phyloP scores from a whole-genome alignment of 2,329 filamentous ascomycete species.

The Colletotrichum spinosum region DNA sequence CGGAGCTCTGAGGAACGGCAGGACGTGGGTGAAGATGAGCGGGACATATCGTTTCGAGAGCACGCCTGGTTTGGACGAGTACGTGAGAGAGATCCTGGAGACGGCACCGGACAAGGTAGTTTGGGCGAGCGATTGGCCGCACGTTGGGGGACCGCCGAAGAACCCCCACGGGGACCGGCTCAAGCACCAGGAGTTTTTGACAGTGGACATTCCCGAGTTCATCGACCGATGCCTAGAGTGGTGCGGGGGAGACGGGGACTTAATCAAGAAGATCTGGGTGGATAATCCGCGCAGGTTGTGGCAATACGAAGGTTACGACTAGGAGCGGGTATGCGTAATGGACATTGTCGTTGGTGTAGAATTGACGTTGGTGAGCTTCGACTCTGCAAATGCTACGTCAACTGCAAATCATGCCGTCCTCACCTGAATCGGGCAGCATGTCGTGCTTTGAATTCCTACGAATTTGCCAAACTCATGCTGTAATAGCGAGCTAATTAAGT shows the following conservation, averaged over 20 bases:
- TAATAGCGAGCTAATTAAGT: no score
- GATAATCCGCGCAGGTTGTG: conserved; percentile 12
- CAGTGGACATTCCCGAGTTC: conserved; percentile 7
- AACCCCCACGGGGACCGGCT: conserved; percentile 6
- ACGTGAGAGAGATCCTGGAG: conserved; percentile 10
- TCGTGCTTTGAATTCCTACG: no score
- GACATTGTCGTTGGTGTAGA: no score
- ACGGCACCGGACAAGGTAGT: conserved; percentile 26
- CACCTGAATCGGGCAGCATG: no score
- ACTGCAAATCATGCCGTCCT: no score
- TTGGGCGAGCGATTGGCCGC: conserved; percentile 32
- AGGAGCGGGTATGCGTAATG: no score
- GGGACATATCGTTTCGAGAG: conserved; percentile 12
- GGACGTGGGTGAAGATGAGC: conserved; percentile 12
- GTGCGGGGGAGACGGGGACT: conserved; percentile 5
- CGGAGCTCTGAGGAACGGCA: neutral
- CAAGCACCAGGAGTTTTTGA: conserved; percentile 16
- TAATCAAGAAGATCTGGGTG: conserved; percentile 8
- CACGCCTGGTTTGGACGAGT: conserved; percentile 9
- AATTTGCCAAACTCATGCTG: no score
- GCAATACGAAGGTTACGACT: conserved; percentile 8
- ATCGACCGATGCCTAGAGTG: conserved; percentile 14
- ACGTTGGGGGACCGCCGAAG: conserved; percentile 14
- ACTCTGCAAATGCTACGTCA: no score
- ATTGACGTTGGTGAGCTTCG: no score